phyloP scores from a whole-genome alignment of 768 basidiomycete species.

The Gymnopilus junonius region DNA sequence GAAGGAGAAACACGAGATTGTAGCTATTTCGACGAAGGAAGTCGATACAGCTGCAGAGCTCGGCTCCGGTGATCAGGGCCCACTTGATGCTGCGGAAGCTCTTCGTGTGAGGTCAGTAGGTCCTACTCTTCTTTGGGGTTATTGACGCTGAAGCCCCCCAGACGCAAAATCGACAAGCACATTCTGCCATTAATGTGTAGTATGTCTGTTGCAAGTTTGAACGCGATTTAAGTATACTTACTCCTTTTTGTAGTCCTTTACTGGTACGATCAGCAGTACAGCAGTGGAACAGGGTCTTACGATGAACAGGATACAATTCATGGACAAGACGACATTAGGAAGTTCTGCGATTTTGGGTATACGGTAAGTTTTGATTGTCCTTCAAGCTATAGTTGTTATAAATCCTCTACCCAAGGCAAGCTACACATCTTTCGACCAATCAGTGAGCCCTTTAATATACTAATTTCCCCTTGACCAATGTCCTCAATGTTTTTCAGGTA shows the following conservation, averaged over 20 bases:
- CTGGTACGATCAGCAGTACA: slow-evolving; percentile 40
- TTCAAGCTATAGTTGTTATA: background rate
- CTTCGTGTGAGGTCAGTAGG: slow-evolving; percentile 50
- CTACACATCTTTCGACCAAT: slow-evolving; percentile 65
- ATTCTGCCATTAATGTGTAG: slow-evolving; percentile 76
- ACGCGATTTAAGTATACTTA: background rate
- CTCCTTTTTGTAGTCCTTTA: slow-evolving; percentile 48
- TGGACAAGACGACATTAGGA: slow-evolving; percentile 78
- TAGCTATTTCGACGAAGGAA: slow-evolving; percentile 49
- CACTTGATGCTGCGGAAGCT: slow-evolving; percentile 57
- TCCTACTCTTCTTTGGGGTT: background rate
- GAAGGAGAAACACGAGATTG: slow-evolving; percentile 27
- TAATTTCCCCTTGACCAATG: background rate
- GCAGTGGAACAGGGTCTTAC: background rate
- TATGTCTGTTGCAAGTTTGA: slow-evolving; percentile 36
- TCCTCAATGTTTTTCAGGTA: slow-evolving; percentile 44
- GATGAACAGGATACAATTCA: slow-evolving; percentile 68
- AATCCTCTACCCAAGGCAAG: slow-evolving; percentile 41
- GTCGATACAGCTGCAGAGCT: slow-evolving; percentile 69
- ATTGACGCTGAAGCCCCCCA: slow-evolving; percentile 10
- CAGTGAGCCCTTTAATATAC: slow-evolving; percentile 49
- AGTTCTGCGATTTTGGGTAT: slow-evolving; percentile 74
- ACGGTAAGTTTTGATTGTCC: slow-evolving; percentile 41
- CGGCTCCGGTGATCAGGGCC: slow-evolving; percentile 45
- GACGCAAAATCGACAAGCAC: slow-evolving; percentile 68